Conservation (phyloP, 2,329 filamentous ascomycete species). For the Trichoderma citrinoviride region DNA sequence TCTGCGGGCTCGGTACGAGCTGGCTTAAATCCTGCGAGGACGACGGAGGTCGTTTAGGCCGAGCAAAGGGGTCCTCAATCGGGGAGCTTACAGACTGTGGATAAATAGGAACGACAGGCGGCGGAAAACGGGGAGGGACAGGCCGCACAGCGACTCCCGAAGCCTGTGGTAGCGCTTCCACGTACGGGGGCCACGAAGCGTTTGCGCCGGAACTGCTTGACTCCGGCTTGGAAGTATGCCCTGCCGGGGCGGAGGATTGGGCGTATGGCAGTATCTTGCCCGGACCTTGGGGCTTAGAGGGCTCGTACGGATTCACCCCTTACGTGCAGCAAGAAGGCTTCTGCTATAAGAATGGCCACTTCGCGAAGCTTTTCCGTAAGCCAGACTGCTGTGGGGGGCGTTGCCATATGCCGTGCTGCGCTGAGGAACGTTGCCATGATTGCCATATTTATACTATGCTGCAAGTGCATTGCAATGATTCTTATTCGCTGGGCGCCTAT, state of each 20-base stretch:
- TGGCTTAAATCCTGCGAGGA: no score
- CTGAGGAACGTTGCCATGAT: background rate
- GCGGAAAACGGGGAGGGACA: background rate
- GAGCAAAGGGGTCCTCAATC: no score
- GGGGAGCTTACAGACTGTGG: no score
- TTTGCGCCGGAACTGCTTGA: background rate
- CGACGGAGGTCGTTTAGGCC: no score
- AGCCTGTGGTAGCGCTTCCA: background rate
- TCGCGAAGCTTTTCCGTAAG: background rate
- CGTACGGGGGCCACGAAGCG: background rate
- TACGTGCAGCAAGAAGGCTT: no score
- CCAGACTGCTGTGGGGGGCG: background rate
- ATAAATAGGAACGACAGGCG: no score
- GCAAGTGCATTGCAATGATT: background rate
- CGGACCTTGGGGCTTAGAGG: background rate
- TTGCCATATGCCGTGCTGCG: background rate
- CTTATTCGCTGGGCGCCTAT: no score
- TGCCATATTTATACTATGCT: no score
- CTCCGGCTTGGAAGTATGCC: background rate
- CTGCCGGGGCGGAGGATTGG: background rate
- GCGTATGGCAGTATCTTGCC: background rate
- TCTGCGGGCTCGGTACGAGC: no score
- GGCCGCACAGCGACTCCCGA: background rate
- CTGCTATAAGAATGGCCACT: background rate
- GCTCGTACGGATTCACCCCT: background rate